Base-by-base conservation (phyloP, 2,329 filamentous ascomycete genomes). In the Dactylellina parvicollis region DNA sequence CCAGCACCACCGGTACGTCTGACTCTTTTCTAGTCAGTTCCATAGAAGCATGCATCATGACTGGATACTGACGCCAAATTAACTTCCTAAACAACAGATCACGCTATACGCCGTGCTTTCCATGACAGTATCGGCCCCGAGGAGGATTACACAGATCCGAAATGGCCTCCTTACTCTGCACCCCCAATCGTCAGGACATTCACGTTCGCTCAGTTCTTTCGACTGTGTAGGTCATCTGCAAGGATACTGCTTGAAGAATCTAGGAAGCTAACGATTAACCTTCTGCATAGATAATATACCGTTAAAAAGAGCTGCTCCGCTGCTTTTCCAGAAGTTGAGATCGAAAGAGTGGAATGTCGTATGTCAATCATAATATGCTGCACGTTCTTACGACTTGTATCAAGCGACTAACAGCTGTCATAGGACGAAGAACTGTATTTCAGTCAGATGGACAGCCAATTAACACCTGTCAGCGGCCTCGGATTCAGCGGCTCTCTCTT, bases 401-500 rank as follows among this genome's bases (percentile, higher is more conserved):
- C 38, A 57, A 4, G 34, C 14, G 2, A 24, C 16, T 62, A 16
- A 50, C 3, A 36, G 4, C 40, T 4, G 32, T 22, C 7, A 42
- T 20, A 74, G 42, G 66, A 75, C 8, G 77, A 78, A 32, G 70
- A 75, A 38, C 16, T 59, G 12, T 78, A 77, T 55, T 61, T 72
- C 32, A 62, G 57, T 14, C 65, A 78, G 47, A 75, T 76, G 16
- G 54, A 60, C 8, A 44, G 64, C 24, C 46, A 40, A 2, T 55
- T 76, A 4, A 61, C 50, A 18, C 75, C 74, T 2, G 70, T 76
- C 24, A 70, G 74, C 22, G 75, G 74, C 10, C 74, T 78, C 14
- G 75, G 77, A 14, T 77, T 78, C 47, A 76, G 75, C 30, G 76
- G 77, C 4, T 76, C 70, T 3, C 54, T 77, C 10, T 78, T 78